Conservation (phyloP, 202 grass and related monocot genomes). For the Sporobolus alterniflorus region DNA sequence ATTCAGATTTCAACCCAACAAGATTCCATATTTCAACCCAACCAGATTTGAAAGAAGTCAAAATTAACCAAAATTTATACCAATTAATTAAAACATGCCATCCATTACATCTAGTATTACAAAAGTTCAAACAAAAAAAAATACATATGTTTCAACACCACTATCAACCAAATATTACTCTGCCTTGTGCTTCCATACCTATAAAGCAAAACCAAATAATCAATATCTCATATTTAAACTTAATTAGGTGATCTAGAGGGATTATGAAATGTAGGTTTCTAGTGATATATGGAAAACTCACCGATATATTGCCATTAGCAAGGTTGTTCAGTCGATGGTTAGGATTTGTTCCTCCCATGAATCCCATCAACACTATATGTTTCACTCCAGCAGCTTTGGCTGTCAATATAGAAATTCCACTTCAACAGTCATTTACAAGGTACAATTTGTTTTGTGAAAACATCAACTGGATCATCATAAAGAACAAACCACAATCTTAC, state of each 20-base stretch:
- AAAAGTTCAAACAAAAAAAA: too few relatives aligned
- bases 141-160: too few relatives aligned
- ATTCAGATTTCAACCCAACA: too few relatives aligned
- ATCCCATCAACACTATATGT: constrained; percentile 91
- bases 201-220: not conserved
- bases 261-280: not conserved
- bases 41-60: too few relatives aligned
- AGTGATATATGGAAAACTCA: constrained; percentile 22
- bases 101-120: too few relatives aligned
- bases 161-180: constrained; percentile 89
- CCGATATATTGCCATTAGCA: constrained; percentile 89
- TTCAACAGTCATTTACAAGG: not conserved
- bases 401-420: constrained; percentile 20
- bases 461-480: not conserved
- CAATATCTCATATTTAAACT: constrained; percentile 2
- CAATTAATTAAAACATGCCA: too few relatives aligned
- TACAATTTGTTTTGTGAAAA: not conserved
- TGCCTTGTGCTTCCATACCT: constrained; percentile 87
- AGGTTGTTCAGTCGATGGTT: constrained; percentile 86
- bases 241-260: not conserved
- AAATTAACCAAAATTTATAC: too few relatives aligned
- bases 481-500: constrained; percentile 28
- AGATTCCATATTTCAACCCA: too few relatives aligned
- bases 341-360: constrained; percentile 83
- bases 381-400: constrained; percentile 84